Conservation (phyloP, 768 basidiomycete species). For the Lentinula detonsa region DNA sequence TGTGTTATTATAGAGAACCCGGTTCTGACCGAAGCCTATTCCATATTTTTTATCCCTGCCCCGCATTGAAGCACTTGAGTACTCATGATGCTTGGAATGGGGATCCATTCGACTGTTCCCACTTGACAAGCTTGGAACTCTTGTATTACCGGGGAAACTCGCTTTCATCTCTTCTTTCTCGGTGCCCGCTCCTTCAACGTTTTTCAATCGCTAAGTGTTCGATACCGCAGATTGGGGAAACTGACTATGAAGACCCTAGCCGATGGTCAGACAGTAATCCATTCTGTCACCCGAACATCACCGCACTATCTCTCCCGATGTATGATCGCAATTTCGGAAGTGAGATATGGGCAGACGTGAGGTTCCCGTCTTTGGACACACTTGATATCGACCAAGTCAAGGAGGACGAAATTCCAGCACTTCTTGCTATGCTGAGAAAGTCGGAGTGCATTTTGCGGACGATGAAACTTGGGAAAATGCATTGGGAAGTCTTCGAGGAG, state of each 20-base stretch:
- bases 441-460: background rate
- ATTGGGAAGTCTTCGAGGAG: background rate
- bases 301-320: background rate
- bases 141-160: background rate
- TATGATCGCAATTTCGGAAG: background rate
- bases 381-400: background rate
- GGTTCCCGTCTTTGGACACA: background rate
- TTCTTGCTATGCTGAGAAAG: background rate
- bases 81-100: background rate
- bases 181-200: background rate
- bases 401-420: background rate
- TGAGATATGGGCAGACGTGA: background rate
- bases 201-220: background rate
- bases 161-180: background rate
- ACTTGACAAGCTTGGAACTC: background rate
- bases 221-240: background rate
- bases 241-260: background rate
- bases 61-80: background rate
- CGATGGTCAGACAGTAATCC: background rate
- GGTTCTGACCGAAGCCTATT: background rate
- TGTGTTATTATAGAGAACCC: background rate
- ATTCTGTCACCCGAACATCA: background rate
- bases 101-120: background rate
- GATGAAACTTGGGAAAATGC: background rate
- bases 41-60: background rate